Evolutionary conservation across 2,329 filamentous ascomycete genomes (phyloP).

Genomic region (Aspergillus phoenicis): DNA sequence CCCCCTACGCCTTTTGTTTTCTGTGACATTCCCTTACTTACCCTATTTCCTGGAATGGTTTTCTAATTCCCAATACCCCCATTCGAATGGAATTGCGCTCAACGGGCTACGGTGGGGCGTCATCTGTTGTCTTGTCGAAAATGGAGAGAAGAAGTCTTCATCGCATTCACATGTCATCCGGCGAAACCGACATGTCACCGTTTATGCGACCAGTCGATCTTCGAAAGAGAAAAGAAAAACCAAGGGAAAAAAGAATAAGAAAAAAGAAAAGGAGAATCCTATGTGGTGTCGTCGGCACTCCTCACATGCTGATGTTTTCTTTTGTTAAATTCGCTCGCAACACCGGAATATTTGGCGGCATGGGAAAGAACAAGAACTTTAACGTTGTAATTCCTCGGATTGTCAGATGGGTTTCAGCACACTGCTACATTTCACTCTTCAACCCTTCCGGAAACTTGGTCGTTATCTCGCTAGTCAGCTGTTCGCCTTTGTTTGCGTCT

Average conservation of each 20-base stretch:
- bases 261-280: slow-evolving; percentile 27
- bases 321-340: slow-evolving; percentile 43
- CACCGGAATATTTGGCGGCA: slow-evolving; percentile 46
- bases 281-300: slow-evolving; percentile 34
- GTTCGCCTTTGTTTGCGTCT: slow-evolving; percentile 42
- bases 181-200: slow-evolving; percentile 39
- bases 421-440: slow-evolving; percentile 36
- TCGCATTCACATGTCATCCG: slow-evolving; percentile 40
- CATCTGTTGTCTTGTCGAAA: slow-evolving; percentile 36
- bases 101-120: slow-evolving; percentile 41
- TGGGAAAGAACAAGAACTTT: slow-evolving; percentile 39
- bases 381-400: slow-evolving; percentile 51
- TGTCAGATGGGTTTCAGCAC: slow-evolving; percentile 47
- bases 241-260: slow-evolving; percentile 10
- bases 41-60: slow-evolving; percentile 40
- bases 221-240: slow-evolving; percentile 7
- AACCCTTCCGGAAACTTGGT: slow-evolving; percentile 41
- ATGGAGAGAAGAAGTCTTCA: slow-evolving; percentile 34
- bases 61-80: slow-evolving; percentile 20
- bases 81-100: slow-evolving; percentile 37
- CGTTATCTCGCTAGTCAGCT: slow-evolving; percentile 44
- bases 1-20: slow-evolving; percentile 19
- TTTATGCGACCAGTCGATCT: slow-evolving; percentile 38
- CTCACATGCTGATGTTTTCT: slow-evolving; percentile 43
- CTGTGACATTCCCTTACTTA: slow-evolving; percentile 27